Conservation (phyloP, 116 monocot genomes). For the Cymodocea nodosa region DNA sequence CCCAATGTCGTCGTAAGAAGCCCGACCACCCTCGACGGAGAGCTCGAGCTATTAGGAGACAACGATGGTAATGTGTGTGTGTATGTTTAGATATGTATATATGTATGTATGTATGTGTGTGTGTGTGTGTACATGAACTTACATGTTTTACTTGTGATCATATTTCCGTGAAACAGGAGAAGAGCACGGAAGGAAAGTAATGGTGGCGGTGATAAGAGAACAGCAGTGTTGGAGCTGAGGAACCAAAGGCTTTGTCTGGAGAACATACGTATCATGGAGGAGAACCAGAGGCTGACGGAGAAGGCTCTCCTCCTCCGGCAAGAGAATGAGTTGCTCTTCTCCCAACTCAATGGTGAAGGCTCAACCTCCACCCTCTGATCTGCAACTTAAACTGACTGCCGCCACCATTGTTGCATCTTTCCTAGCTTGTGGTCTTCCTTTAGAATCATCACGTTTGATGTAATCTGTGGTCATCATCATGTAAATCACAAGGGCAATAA, state of each 20-base stretch:
- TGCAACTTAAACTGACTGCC: neutral
- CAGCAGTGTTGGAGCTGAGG: neutral
- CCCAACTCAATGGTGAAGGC: neutral
- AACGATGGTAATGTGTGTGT: neutral
- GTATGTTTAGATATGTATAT: too few species aligned
- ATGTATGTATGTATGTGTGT: neutral
- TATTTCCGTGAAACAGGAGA: neutral
- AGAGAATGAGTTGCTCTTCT: slow-evolving; percentile 12
- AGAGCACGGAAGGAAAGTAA: neutral
- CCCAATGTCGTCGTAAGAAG: neutral
- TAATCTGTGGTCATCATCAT: too few species aligned
- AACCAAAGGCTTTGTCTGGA: slow-evolving; percentile 11
- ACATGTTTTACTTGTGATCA: neutral
- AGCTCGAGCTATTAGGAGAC: neutral
- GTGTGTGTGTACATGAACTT: too few species aligned
- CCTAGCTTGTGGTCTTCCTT: neutral
- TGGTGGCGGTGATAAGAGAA: neutral
- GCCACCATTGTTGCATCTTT: neutral
- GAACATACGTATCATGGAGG: slow-evolving; percentile 20
- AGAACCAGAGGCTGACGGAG: slow-evolving; percentile 18
- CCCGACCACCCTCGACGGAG: neutral
- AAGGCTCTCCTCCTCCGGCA: slow-evolving; percentile 8
- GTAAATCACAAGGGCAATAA: too few species aligned
- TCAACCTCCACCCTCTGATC: neutral
- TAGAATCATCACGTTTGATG: too few species aligned